Base-by-base conservation (phyloP, 352 stramenopile species). In the Phytophthora pistaciae region DNA sequence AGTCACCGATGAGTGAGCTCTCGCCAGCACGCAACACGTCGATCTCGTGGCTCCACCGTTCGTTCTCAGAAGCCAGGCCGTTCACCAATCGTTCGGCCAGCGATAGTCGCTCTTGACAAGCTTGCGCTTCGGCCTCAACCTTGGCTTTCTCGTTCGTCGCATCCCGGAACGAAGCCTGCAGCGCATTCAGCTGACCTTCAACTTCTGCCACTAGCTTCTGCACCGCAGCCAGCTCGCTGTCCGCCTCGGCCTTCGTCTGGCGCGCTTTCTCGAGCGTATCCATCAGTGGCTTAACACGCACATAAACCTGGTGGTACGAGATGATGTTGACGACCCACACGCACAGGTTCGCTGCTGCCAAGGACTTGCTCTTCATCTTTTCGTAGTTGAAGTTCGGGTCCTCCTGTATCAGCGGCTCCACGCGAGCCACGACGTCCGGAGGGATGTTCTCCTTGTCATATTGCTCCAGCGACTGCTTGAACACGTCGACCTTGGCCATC, bases 301-400 rank as follows among this genome's bases (percentile, higher is more conserved):
- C 91, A 58, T 97, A 98, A 20, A 98, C 93, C 68, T 96, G 83
- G 61, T 98, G 93, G 64, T 96, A 98, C 9, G 84, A 83, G 18
- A 98, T 91, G 64, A 98, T 98, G 69, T 98, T 98, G 64, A 98
- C 79, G 16, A 98, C 94, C 94, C 94, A 98, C 33, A 97, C 91
- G 59, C 91, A 98, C 14, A 98, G 70, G 49, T 98, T 98, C 0
- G 94, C 93, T 0, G 94, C 94, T 14, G 94, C 94, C 3, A 95
- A 69, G 0, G 90, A 98, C 70, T 98, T 98, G 60, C 82, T 91
- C 68, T 97, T 98, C 93, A 98, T 98, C 71, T 98, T 97, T 13
- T 97, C 93, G 62, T 92, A 98, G 49, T 90, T 98, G 64, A 98
- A 98, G 60, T 98, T 95, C 1, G 91, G 90, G 54, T 98, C 93